phyloP scores from a whole-genome alignment of 2,329 filamentous ascomycete species.

The Ascochyta fabae region DNA sequence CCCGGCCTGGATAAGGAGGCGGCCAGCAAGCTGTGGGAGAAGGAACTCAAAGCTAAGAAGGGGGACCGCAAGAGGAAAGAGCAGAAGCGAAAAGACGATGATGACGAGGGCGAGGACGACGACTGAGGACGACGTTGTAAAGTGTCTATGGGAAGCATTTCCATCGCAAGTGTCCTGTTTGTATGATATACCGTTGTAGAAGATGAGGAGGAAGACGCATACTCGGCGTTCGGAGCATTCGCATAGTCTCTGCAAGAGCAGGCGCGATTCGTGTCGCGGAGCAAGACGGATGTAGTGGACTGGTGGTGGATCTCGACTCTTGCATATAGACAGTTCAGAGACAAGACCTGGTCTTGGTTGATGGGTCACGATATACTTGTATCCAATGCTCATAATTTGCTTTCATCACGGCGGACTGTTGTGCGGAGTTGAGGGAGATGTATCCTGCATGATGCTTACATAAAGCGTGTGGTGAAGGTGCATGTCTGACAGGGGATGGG shows the following conservation, averaged over 20 bases:
- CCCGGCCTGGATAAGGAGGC: constrained; percentile 74
- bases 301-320: constrained; percentile 8
- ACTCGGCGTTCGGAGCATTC: constrained; percentile 4
- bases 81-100: constrained; percentile 51
- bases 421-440: too few species aligned
- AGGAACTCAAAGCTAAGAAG: constrained; percentile 57
- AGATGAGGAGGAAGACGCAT: constrained; percentile 2
- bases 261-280: not conserved
- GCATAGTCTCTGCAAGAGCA: not conserved
- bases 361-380: too few species aligned
- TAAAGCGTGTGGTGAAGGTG: not conserved
- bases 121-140: constrained; percentile 25
- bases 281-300: not conserved
- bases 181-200: constrained; percentile 3
- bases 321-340: constrained; percentile 2
- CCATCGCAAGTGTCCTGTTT: not conserved
- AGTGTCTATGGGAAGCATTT: too few species aligned
- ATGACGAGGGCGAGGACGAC: constrained; percentile 52
- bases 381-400: too few species aligned
- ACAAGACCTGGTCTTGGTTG: too few species aligned
- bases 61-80: constrained; percentile 45
- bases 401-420: too few species aligned
- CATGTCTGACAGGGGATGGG: not conserved
- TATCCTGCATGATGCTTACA: not conserved
- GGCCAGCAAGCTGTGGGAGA: constrained; percentile 76